phyloP scores from a whole-genome alignment of 345 rosid genomes.

The Firmiana major region DNA sequence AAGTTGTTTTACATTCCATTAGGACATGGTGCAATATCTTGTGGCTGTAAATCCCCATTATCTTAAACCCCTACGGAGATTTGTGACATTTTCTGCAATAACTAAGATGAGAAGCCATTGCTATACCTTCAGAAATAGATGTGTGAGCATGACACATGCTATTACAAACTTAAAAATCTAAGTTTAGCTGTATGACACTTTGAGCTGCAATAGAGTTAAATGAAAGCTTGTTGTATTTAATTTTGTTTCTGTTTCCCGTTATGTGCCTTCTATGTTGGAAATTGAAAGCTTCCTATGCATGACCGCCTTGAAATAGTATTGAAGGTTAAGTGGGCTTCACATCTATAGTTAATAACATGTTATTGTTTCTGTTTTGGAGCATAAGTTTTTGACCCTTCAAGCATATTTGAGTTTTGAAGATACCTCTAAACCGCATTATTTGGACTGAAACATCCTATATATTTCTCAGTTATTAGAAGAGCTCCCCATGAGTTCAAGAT shows the following conservation, averaged over 20 bases:
- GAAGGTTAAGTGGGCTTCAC: background rate
- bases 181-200: background rate
- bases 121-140: constrained; percentile 2
- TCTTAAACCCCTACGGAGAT: background rate
- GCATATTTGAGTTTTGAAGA: background rate
- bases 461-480: constrained; percentile 75
- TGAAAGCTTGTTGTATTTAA: background rate
- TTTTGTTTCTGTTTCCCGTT: background rate
- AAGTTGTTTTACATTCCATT: background rate
- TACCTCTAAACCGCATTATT: constrained; percentile 1
- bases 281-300: background rate
- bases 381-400: background rate
- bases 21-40: background rate
- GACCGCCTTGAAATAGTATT: background rate
- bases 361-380: background rate
- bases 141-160: background rate
- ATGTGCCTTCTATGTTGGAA: background rate
- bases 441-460: constrained; percentile 16
- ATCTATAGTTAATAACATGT: background rate
- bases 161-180: background rate
- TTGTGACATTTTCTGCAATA: background rate
- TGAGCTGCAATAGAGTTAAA: background rate
- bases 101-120: background rate
- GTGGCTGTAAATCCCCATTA: background rate
- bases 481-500: constrained; percentile 99